A percentile compares a stretch with the other conserved stretches of the same genome.
Evolutionary conservation across 108 stramenopile genomes (phyloP).

Genomic region (Skeletonema potamos): DNA sequence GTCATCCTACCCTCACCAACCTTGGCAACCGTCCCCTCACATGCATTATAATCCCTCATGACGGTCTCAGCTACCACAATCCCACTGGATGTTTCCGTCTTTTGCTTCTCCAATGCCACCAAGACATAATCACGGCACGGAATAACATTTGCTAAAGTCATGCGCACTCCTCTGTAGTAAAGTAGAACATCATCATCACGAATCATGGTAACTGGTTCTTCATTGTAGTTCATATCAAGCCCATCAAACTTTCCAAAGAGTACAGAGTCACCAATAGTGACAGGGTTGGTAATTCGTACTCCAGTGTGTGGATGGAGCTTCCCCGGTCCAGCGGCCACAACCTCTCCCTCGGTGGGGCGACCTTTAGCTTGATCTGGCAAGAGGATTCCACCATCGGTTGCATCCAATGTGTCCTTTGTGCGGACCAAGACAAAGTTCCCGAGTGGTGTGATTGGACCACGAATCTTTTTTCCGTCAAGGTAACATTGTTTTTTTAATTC

Average conservation of each 20-base stretch:
- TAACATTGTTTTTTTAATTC: slow-evolving; percentile 35
- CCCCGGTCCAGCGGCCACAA: slow-evolving; percentile 90
- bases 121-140: slow-evolving; percentile 91
- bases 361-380: slow-evolving; percentile 90
- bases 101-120: slow-evolving; percentile 67
- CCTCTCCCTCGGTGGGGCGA: slow-evolving; percentile 88
- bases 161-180: slow-evolving; percentile 80
- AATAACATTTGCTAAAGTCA: slow-evolving; percentile 81
- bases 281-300: slow-evolving; percentile 80
- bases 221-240: slow-evolving; percentile 85
- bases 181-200: slow-evolving; percentile 93
- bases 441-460: slow-evolving; percentile 82
- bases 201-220: slow-evolving; percentile 89
- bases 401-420: slow-evolving; percentile 82
- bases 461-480: slow-evolving; percentile 74
- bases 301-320: slow-evolving; percentile 89
- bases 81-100: slow-evolving; percentile 74
- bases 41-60: slow-evolving; percentile 67
- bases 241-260: slow-evolving; percentile 95
- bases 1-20: slow-evolving; percentile 92
- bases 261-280: slow-evolving; percentile 76
- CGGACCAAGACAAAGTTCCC: slow-evolving; percentile 84
- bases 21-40: slow-evolving; percentile 90
- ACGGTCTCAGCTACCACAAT: slow-evolving; percentile 87
- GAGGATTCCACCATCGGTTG: slow-evolving; percentile 89